A percentile compares a stretch with the other conserved stretches of the same genome.
These are phyloP conservation scores for Diophrys appendiculata DNA, from an alignment of 73 alveolate species.

Conservation along the genomic window DNA sequence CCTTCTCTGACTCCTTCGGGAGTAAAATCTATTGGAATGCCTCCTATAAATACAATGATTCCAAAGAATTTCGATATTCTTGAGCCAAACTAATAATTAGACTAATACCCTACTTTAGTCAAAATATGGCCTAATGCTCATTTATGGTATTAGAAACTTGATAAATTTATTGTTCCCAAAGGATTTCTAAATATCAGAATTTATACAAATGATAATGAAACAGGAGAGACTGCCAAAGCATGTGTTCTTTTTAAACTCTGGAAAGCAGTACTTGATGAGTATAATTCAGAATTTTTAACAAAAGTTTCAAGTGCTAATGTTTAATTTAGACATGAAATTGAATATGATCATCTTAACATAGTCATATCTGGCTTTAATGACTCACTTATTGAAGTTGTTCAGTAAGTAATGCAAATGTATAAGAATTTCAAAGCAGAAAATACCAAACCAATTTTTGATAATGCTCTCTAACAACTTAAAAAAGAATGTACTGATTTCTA, in stretches of 20 bases:
- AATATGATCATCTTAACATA: slow-evolving; percentile 11
- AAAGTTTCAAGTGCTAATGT: slow-evolving; percentile 82
- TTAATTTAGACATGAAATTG: slow-evolving; percentile 46
- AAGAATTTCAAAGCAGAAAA: background rate
- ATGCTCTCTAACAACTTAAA: slow-evolving; percentile 4
- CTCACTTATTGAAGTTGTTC: slow-evolving; percentile 13
- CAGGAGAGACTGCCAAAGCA: slow-evolving; percentile 51
- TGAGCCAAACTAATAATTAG: slow-evolving; percentile 19
- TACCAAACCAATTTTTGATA: background rate
- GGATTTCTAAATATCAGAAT: slow-evolving; percentile 62
- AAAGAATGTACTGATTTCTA: slow-evolving; percentile 11
- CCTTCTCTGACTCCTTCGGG: slow-evolving; percentile 71
- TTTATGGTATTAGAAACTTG: slow-evolving; percentile 2
- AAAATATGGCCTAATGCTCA: background rate
- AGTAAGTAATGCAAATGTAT: background rate
- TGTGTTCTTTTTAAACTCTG: slow-evolving; percentile 64
- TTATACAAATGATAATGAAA: slow-evolving; percentile 24
- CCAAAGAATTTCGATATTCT: slow-evolving; percentile 47
- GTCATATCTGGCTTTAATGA: slow-evolving; percentile 16
- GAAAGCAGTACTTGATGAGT: slow-evolving; percentile 60
- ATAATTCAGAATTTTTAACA: slow-evolving; percentile 80
- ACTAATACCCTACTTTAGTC: slow-evolving; percentile 62
- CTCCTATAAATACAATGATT: slow-evolving; percentile 23
- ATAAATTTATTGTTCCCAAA: slow-evolving; percentile 77
- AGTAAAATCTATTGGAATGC: slow-evolving; percentile 62